Evolutionary conservation across 805 yeast genomes (phyloP).

Genomic region (Hagleromyces aurorensis): DNA sequence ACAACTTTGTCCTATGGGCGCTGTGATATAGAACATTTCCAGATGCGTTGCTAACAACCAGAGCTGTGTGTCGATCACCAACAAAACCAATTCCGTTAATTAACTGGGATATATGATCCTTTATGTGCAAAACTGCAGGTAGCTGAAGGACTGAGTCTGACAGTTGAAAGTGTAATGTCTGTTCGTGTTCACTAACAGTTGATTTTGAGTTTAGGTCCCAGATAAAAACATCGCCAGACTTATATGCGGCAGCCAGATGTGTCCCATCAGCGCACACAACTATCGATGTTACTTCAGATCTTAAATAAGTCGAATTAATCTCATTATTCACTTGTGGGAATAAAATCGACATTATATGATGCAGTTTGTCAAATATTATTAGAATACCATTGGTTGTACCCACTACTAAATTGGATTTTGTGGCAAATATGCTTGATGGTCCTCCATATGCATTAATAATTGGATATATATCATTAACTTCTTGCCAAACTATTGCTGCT

Average conservation of each 20-base stretch:
- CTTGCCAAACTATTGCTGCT: slow-evolving; percentile 17
- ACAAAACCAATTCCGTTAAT: slow-evolving; percentile 41
- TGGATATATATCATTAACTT: slow-evolving; percentile 20
- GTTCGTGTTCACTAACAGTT: slow-evolving; percentile 23
- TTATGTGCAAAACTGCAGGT: slow-evolving; percentile 25
- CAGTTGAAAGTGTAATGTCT: no score
- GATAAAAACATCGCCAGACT: slow-evolving; percentile 52
- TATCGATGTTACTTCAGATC: slow-evolving; percentile 47
- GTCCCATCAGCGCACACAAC: slow-evolving; percentile 62
- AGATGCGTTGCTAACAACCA: slow-evolving; percentile 45
- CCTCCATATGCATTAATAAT: slow-evolving; percentile 39
- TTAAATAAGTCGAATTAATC: slow-evolving; percentile 8
- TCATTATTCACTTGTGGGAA: slow-evolving; percentile 12
- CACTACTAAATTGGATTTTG: slow-evolving; percentile 42
- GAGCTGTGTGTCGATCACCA: slow-evolving; percentile 45
- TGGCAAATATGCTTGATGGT: slow-evolving; percentile 39
- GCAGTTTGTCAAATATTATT: slow-evolving; percentile 61
- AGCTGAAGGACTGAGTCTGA: slow-evolving; percentile 7
- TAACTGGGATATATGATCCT: slow-evolving; percentile 27
- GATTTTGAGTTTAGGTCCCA: slow-evolving; percentile 52
- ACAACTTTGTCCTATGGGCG: slow-evolving; percentile 40
- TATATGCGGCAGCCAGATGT: slow-evolving; percentile 60
- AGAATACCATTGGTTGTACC: slow-evolving; percentile 68
- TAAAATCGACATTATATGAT: slow-evolving; percentile 40
- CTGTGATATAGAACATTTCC: slow-evolving; percentile 61